Percentiles rank a stretch among this genome's conserved stretches.
Evolutionary conservation across 169 alveolate species (phyloP).

Genomic region (Plasmodium vivax): DNA sequence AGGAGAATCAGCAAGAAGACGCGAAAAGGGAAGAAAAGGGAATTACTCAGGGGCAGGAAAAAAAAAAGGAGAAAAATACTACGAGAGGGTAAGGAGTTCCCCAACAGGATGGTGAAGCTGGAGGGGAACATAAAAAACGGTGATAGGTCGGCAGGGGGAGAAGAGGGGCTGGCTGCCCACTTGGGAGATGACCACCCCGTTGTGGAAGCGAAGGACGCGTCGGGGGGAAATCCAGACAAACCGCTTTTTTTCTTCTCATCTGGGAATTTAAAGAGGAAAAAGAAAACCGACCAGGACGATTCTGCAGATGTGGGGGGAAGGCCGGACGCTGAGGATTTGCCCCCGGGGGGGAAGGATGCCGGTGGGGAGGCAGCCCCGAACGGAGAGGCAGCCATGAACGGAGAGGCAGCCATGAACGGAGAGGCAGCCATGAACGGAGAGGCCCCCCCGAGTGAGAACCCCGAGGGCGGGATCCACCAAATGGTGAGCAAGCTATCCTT

Average conservation of each 20-base stretch:
- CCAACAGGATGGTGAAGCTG: not conserved
- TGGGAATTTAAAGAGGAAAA: not conserved
- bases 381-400: no score
- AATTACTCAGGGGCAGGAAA: not conserved
- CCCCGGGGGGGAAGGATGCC: not conserved
- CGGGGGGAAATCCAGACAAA: not conserved
- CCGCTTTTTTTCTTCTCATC: conserved; percentile 18
- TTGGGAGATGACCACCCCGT: not conserved
- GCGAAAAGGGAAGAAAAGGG: not conserved
- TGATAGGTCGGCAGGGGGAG: not conserved
- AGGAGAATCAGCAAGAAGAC: not conserved
- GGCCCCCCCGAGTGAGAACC: not conserved
- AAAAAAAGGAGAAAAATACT: not conserved
- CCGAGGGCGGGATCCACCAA: not conserved
- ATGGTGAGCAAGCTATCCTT: not conserved
- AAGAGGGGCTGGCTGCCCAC: not conserved
- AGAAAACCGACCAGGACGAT: not conserved
- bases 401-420: not conserved
- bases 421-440: not conserved
- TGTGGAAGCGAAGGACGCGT: not conserved
- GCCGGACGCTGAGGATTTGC: not conserved
- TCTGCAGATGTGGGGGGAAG: not conserved
- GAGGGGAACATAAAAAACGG: not conserved
- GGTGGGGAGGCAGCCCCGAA: no score
- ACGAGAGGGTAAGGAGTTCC: not conserved